Conservation (phyloP, 176 grass and related monocot genomes). For the Hsuehochloa calcarea region DNA sequence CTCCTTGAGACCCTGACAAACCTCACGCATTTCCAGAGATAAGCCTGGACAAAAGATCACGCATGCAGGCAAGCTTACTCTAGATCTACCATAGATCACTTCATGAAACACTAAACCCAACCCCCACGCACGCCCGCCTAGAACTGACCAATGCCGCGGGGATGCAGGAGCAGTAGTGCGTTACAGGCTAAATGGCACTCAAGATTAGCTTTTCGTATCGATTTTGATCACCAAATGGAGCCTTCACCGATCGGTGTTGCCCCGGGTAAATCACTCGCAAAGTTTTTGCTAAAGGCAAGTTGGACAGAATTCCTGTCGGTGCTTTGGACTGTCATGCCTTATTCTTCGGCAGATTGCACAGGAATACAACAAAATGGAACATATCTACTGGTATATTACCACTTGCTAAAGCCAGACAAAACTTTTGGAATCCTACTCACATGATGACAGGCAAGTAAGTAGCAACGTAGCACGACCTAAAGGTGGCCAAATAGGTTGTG, state of each 20-base stretch:
- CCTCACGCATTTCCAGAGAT: neutral
- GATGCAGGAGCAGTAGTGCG: conserved; percentile 29
- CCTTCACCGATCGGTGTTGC: conserved; percentile 20
- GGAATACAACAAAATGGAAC: neutral
- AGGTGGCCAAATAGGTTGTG: too few relatives aligned
- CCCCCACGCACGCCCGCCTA: neutral
- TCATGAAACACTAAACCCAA: too few relatives aligned
- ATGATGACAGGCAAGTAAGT: too few relatives aligned
- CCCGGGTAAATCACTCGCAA: neutral
- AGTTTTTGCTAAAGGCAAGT: neutral
- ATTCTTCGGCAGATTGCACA: neutral
- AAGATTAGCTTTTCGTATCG: neutral
- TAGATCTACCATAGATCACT: neutral
- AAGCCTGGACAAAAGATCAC: neutral
- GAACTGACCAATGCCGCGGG: neutral
- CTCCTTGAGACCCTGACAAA: neutral
- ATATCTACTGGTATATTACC: neutral
- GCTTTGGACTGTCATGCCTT: neutral
- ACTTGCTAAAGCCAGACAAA: too few relatives aligned
- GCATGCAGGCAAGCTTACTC: neutral
- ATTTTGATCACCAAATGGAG: conserved; percentile 13
- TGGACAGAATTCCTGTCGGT: neutral
- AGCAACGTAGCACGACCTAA: too few relatives aligned
- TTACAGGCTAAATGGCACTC: conserved; percentile 11
- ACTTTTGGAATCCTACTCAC: too few relatives aligned